Base-by-base conservation (phyloP, 2,329 filamentous ascomycete species). In the Aspergillus ustus region DNA sequence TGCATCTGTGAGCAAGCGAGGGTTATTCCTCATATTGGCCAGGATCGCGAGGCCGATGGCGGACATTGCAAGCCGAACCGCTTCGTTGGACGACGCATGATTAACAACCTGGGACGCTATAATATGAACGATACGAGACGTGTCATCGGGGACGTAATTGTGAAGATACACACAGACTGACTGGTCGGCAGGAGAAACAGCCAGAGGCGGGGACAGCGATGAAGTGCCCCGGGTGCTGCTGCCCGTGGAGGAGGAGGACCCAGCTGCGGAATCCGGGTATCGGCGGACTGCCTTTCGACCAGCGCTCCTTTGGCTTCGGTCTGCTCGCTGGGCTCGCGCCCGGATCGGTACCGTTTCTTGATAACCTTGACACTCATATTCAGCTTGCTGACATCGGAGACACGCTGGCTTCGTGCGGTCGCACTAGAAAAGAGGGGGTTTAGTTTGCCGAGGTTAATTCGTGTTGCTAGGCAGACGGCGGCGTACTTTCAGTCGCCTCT, bases 81-180 rank as follows among this genome's bases (percentile, higher is more conserved):
- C 54, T 17, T 56, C 25, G 40, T 49, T 61, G 25, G 53, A 52
- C 7, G 22, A 52, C 29, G 53, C 53, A 20, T 57, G 53, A 13
- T 34, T 17, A 8, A 52, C 48, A 8, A 61, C 50, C 34, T 61
- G 59, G 17, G 59, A 61, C 9, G 20, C 19, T 4, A 17, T 61
- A 9, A 61, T 20, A 52, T 61, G 52, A 28, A 52, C 54, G 4
- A 34, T 29, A 17, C 22, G 40, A 2, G n/a, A 5, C 1, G 40
- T 15, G 43, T 61, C 59, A 28, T 51, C 53, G 15, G 57, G 40
- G 15, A 53, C 59, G 25, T 57, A 61, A 15, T 61, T 45, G 3
- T 57, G 59, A 17, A 61, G 49, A 40, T 57, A 61, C 7, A 61
- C 46, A 11, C 59, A 52, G 20, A 61, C 52, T 1, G 59, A 61